phyloP scores from a whole-genome alignment of 257 asterid genomes.

The Capsicum rhomboideum region DNA sequence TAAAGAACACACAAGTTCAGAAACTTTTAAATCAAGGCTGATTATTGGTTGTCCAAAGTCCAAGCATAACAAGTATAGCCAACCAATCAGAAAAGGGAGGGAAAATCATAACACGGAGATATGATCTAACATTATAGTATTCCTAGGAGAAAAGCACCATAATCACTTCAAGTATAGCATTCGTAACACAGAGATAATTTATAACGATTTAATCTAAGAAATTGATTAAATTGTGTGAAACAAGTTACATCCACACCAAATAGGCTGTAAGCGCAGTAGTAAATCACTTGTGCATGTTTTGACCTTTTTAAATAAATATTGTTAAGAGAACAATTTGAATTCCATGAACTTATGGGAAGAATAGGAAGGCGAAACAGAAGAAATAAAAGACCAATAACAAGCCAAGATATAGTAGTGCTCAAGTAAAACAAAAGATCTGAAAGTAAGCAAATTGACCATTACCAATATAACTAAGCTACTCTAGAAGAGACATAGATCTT shows the following conservation, averaged over 20 bases:
- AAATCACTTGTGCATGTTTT: background rate
- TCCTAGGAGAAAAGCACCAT: background rate
- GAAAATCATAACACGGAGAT: background rate
- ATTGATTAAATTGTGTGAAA: background rate
- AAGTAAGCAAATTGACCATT: background rate
- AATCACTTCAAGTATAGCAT: background rate
- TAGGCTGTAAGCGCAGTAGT: background rate
- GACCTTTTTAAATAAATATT: background rate
- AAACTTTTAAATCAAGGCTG: background rate
- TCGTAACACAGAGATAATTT: background rate
- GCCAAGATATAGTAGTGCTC: background rate
- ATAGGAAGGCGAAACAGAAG: background rate
- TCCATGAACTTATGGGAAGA: background rate
- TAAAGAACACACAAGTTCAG: background rate
- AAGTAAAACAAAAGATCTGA: background rate
- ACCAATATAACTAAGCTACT: background rate
- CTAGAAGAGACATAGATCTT: background rate
- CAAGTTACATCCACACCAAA: background rate
- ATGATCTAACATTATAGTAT: background rate
- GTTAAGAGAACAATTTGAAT: background rate
- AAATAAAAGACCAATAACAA: background rate
- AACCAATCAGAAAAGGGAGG: background rate
- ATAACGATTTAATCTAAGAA: background rate
- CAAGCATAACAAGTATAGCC: background rate
- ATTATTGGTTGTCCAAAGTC: background rate